Evolutionary conservation across 805 yeast species (phyloP).

Genomic region (Hanseniaspora vineae): DNA sequence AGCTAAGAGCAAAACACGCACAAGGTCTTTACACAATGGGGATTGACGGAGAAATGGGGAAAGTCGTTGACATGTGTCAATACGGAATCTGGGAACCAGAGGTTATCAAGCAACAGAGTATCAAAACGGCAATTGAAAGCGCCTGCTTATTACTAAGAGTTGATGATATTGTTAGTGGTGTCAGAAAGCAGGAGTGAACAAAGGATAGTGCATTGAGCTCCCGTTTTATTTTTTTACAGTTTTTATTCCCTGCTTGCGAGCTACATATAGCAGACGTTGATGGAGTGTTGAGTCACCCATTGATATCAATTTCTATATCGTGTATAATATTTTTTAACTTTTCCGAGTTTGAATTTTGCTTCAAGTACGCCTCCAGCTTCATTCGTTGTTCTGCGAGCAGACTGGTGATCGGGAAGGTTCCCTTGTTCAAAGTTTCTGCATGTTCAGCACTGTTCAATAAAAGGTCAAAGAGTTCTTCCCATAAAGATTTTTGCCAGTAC

Average conservation of each 20-base stretch:
- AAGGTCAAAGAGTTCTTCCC: slow-evolving; percentile 54
- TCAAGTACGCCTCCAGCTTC: slow-evolving; percentile 6
- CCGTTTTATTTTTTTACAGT: neutral
- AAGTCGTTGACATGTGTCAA: slow-evolving; percentile 86
- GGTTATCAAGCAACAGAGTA: slow-evolving; percentile 90
- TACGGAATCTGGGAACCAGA: slow-evolving; percentile 99
- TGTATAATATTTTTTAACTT: slow-evolving; percentile 22
- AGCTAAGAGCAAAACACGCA: slow-evolving; percentile 92
- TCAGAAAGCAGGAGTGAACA: slow-evolving; percentile 39
- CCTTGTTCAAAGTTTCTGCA: slow-evolving; percentile 8
- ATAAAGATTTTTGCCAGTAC: slow-evolving; percentile 62
- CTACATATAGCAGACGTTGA: neutral
- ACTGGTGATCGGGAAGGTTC: slow-evolving; percentile 29
- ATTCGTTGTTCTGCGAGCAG: slow-evolving; percentile 24
- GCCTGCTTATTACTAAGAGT: slow-evolving; percentile 91
- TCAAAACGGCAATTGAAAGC: slow-evolving; percentile 96
- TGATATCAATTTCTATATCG: slow-evolving; percentile 25
- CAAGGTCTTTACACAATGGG: slow-evolving; percentile 79
- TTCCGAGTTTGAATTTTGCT: slow-evolving; percentile 1
- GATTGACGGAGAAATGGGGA: slow-evolving; percentile 89
- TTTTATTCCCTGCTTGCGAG: no score
- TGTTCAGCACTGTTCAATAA: slow-evolving; percentile 44
- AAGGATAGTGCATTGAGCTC: no score
- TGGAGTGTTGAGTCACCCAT: neutral
- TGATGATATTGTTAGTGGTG: slow-evolving; percentile 96